A percentile compares a stretch with the other conserved stretches of the same genome.
Evolutionary conservation across 176 grass and related monocot species (phyloP).

Genomic region (Carex parvula): DNA sequence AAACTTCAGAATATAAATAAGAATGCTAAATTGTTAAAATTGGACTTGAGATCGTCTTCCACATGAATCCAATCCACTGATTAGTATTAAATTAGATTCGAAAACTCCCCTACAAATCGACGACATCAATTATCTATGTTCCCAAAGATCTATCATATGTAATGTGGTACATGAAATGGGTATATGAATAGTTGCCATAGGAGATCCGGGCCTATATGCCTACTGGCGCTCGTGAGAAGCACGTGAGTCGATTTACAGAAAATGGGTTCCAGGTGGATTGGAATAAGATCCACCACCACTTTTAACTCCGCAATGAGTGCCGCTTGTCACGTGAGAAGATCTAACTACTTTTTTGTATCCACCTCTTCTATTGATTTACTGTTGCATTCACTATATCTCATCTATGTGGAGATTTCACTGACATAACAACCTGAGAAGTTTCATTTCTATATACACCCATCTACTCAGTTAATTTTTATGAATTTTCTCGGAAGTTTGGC

Average conservation of each 20-base stretch:
- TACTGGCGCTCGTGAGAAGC: constrained; percentile 10
- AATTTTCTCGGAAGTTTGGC: neutral
- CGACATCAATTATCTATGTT: neutral
- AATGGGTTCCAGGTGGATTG: constrained; percentile 22
- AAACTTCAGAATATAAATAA: constrained; percentile 2
- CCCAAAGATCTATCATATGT: neutral
- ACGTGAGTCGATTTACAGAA: constrained; percentile 23
- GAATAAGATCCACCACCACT: constrained; percentile 3
- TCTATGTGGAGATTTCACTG: neutral
- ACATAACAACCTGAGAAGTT: neutral
- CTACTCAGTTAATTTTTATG: neutral
- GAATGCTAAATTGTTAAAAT: neutral
- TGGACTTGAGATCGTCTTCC: too few species aligned
- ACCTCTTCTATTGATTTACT: neutral
- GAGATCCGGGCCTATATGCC: neutral
- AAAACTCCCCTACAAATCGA: too few species aligned
- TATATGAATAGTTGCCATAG: neutral
- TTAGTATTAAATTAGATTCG: too few species aligned
- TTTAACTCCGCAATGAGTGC: constrained; percentile 4
- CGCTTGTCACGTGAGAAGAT: constrained; percentile 22
- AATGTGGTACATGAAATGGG: neutral
- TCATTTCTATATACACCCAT: neutral
- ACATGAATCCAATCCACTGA: too few species aligned
- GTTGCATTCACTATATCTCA: neutral
- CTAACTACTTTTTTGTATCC: constrained; percentile 2